Conservation (phyloP, 2,329 filamentous ascomycete species). For the Raffaelea arxii region DNA sequence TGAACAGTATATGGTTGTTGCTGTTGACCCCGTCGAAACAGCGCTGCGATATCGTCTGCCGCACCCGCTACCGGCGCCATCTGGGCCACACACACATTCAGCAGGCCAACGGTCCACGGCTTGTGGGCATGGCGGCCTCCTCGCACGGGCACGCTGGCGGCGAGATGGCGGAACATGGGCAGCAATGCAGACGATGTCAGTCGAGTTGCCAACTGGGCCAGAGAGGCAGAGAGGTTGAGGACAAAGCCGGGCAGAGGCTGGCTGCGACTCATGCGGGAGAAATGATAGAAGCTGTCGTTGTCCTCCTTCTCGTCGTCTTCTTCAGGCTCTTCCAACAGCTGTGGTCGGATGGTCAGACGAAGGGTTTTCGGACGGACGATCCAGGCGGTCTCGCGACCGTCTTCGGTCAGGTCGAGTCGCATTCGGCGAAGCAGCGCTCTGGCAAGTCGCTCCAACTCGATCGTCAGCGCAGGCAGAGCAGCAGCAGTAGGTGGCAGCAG, state of each 20-base stretch:
- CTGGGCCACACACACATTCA: constrained; percentile 84
- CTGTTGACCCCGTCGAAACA: constrained; percentile 62
- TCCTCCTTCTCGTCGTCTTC: neutral
- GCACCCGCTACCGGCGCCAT: constrained; percentile 55
- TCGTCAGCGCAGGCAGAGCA: constrained; percentile 51
- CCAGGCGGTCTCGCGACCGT: constrained; percentile 67
- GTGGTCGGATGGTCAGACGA: constrained; percentile 65
- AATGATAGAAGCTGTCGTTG: constrained; percentile 31
- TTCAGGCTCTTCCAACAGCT: constrained; percentile 1
- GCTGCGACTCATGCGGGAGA: constrained; percentile 68
- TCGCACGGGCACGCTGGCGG: neutral
- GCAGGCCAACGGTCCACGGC: constrained; percentile 69
- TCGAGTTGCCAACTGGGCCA: constrained; percentile 12
- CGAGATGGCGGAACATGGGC: constrained; percentile 15
- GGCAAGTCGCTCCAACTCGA: constrained; percentile 60
- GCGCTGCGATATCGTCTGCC: constrained; percentile 70
- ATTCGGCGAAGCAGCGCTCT: constrained; percentile 67
- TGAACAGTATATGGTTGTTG: neutral
- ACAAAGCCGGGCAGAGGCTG: constrained; percentile 51
- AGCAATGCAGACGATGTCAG: constrained; percentile 14
- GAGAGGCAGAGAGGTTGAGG: constrained; percentile 43
- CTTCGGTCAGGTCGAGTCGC: constrained; percentile 56
- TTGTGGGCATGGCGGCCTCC: constrained; percentile 40
- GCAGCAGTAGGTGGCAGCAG: constrained; percentile 52
- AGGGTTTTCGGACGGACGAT: constrained; percentile 72